Evolutionary conservation across 2,329 filamentous ascomycete species (phyloP).

Genomic region (Aspergillus novoparasiticus): DNA sequence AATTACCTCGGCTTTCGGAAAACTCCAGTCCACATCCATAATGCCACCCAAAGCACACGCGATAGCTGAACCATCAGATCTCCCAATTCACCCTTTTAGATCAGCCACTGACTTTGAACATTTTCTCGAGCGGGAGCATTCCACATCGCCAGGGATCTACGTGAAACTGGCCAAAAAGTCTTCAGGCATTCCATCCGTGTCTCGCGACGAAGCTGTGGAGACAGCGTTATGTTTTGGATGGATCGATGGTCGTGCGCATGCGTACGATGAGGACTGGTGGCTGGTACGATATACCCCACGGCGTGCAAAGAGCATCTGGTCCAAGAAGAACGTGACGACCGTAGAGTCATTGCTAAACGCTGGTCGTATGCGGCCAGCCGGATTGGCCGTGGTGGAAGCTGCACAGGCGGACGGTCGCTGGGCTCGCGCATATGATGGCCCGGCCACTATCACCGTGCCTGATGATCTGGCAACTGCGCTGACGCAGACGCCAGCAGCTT

Average conservation of each 20-base stretch:
- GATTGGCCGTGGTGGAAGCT: slow-evolving; percentile 54
- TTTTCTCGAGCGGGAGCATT: slow-evolving; percentile 46
- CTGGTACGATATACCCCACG: slow-evolving; percentile 63
- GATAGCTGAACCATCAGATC: slow-evolving; percentile 16
- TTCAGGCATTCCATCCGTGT: slow-evolving; percentile 48
- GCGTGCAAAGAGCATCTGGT: slow-evolving; percentile 59
- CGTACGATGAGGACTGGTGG: slow-evolving; percentile 52
- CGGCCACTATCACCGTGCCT: slow-evolving; percentile 51
- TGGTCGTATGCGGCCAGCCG: slow-evolving; percentile 54
- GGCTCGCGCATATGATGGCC: slow-evolving; percentile 59
- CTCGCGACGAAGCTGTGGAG: slow-evolving; percentile 55
- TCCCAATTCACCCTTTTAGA: slow-evolving; percentile 32
- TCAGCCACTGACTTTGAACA: slow-evolving; percentile 34
- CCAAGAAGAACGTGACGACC: slow-evolving; percentile 60
- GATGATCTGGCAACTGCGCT: slow-evolving; percentile 53
- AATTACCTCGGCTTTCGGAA: neutral
- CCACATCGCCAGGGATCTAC: slow-evolving; percentile 45
- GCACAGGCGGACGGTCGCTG: slow-evolving; percentile 62
- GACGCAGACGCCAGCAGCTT: slow-evolving; percentile 36
- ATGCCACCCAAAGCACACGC: neutral
- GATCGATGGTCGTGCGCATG: slow-evolving; percentile 61
- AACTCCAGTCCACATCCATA: neutral
- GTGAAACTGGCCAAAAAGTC: slow-evolving; percentile 55
- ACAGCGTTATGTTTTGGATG: slow-evolving; percentile 63
- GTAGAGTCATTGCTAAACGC: slow-evolving; percentile 48